Base-by-base conservation (phyloP, 148 eudicot genomes). In the Gaultheria prostrata region DNA sequence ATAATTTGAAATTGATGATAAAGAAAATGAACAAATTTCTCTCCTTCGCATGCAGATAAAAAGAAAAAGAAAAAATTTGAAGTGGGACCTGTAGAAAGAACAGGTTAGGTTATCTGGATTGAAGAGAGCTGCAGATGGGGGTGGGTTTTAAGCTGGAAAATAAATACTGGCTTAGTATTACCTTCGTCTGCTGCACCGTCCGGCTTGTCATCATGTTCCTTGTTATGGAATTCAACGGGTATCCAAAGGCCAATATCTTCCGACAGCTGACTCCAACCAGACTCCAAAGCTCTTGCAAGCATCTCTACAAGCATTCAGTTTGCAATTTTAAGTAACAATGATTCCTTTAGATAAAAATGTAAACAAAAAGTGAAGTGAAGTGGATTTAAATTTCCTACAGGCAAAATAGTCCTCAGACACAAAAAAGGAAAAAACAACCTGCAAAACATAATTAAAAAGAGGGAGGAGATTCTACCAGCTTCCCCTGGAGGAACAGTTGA, bases 161-260 rank as follows among this genome's bases (percentile, higher is more conserved):
- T 28, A 78, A 80, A 72, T 10, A 51, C 1, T 45, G 82, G 54
- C 14, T 83, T 46, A 33, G 35, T 8, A 49, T 85, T 97, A 94
- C 99, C 99, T 77, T 83, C 80, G 5, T 94, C 99, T 67, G 87
- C 88, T 79, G 86, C 88, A 21, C 91, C 94, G 79, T 92, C 92
- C 32, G 98, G 98, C 87, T 91, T 94, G 87, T 97, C 99, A 77
- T 93, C 89, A 77, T 92, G 93, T 85, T 92, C 98, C 85, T 87
- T 70, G 78, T 91, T 85, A 78, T 77, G 80, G 79, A 92, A 26
- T 56, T 86, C 84, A 71, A 90, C 84, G 32, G 98, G 99, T 86
- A 97, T 93, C 93, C 91, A 97, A 43, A 97, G 85, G 50, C 99
- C 99, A 80, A 97, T 87, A 79, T 91, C 90, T 76, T 92, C 95